Evolutionary conservation across 306 rosid genomes (phyloP).

Genomic region (Acacia melanoxylon): DNA sequence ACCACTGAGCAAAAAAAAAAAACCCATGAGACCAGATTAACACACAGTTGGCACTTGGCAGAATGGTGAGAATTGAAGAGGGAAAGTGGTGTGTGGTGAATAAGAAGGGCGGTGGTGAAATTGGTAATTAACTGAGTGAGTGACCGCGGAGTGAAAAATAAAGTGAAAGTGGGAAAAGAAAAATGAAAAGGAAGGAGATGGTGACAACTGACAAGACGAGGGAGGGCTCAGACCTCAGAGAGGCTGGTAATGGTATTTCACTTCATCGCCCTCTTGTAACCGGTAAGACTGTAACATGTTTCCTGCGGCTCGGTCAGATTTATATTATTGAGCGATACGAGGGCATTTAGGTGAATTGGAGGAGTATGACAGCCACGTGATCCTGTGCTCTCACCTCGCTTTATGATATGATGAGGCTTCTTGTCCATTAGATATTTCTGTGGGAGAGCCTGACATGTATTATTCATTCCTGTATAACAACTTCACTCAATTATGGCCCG

Average conservation of each 20-base stretch:
- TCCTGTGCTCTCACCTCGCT: not conserved
- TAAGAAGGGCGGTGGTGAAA: not conserved
- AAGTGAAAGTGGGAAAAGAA: not conserved
- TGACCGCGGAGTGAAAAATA: not conserved
- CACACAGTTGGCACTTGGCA: not conserved
- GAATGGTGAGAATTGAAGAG: too few relatives aligned
- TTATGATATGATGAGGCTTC: not conserved
- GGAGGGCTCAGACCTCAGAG: too few relatives aligned
- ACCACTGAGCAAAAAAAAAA: too few relatives aligned
- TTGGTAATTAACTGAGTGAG: not conserved
- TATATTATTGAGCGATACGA: too few relatives aligned
- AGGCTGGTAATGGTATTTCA: slow-evolving; percentile 19
- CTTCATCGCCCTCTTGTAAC: too few relatives aligned
- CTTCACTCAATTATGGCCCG: too few relatives aligned
- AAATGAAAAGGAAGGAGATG: slow-evolving; percentile 12
- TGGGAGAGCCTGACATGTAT: not conserved
- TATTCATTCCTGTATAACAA: too few relatives aligned
- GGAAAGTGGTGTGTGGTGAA: too few relatives aligned
- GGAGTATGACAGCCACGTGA: not conserved
- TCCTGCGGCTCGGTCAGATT: not conserved
- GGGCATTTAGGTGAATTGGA: not conserved
- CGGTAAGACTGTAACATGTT: not conserved
- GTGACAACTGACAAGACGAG: slow-evolving; percentile 43
- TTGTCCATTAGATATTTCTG: not conserved
- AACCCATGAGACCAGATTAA: not conserved